A percentile compares a stretch with the other conserved stretches of the same genome.
phyloP scores from a whole-genome alignment of 1,284 basidiomycete species.

The Coniferiporia weirii region DNA sequence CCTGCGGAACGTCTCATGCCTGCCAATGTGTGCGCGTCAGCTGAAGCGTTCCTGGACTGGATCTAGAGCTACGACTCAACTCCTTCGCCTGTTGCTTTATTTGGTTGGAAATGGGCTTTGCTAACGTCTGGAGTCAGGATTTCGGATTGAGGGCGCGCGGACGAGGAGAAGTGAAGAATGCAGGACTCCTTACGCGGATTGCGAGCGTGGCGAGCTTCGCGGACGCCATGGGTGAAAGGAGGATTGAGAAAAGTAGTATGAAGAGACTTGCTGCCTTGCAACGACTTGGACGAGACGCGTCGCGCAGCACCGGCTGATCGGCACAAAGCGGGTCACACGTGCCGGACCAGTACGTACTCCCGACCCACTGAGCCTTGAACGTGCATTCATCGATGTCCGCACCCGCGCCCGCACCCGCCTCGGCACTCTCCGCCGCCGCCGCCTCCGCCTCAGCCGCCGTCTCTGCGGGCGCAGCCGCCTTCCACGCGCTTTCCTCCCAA shows the following conservation, averaged over 20 bases:
- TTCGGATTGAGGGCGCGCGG: not conserved
- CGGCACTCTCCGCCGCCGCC: not conserved
- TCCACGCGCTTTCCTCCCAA: slow-evolving; percentile 48
- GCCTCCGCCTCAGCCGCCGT: not conserved
- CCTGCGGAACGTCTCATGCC: slow-evolving; percentile 74
- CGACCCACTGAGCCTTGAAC: no score
- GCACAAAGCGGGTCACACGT: not conserved
- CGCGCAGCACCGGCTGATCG: not conserved
- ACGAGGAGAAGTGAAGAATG: no score
- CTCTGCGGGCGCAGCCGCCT: not conserved
- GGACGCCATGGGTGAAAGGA: slow-evolving; percentile 46
- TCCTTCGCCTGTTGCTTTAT: slow-evolving; percentile 76
- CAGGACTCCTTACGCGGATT: slow-evolving; percentile 49
- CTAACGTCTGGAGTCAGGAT: slow-evolving; percentile 57
- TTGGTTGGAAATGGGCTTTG: slow-evolving; percentile 76
- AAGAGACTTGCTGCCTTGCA: no score
- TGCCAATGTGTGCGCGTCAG: slow-evolving; percentile 26
- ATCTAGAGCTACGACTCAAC: slow-evolving; percentile 32
- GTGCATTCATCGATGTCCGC: not conserved
- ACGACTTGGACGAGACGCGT: not conserved
- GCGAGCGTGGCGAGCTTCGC: slow-evolving; percentile 63
- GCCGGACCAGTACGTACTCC: no score
- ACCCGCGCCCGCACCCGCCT: not conserved
- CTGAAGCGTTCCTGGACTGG: slow-evolving; percentile 23
- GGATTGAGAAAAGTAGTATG: not conserved